Conservation (phyloP, 208 protist genomes). For the Porcisia deanei region DNA sequence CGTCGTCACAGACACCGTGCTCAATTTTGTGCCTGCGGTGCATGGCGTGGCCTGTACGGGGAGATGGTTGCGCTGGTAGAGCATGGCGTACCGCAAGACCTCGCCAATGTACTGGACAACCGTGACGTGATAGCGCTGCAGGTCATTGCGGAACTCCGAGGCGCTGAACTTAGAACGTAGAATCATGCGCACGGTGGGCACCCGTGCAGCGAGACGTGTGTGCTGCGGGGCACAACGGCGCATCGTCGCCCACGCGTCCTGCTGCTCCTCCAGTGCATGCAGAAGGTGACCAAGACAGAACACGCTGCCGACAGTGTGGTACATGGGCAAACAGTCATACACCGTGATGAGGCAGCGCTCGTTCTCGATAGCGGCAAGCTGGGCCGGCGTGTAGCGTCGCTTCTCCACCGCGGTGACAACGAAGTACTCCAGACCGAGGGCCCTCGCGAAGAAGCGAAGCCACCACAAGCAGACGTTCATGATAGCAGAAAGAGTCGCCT, state of each 20-base stretch:
- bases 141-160: slow-evolving; percentile 62
- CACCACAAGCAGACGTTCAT: slow-evolving; percentile 19
- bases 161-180: slow-evolving; percentile 76
- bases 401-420: slow-evolving; percentile 4
- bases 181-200: slow-evolving; percentile 55
- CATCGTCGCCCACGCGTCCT: slow-evolving; percentile 27
- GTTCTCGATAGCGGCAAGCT: slow-evolving; percentile 18
- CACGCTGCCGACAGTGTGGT: slow-evolving; percentile 75
- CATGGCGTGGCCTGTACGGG: background rate
- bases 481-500: slow-evolving; percentile 18
- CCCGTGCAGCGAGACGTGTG: slow-evolving; percentile 3
- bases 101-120: slow-evolving; percentile 94
- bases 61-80: slow-evolving; percentile 39
- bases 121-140: slow-evolving; percentile 64
- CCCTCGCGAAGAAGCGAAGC: slow-evolving; percentile 20
- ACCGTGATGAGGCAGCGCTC: slow-evolving; percentile 44
- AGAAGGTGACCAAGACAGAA: slow-evolving; percentile 71
- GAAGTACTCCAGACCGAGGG: slow-evolving; percentile 22
- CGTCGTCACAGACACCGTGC: background rate
- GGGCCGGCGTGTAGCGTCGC: slow-evolving; percentile 15
- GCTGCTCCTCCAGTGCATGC: slow-evolving; percentile 57
- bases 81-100: slow-evolving; percentile 79
- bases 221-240: slow-evolving; percentile 9
- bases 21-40: background rate
- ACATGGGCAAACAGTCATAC: slow-evolving; percentile 86